Evolutionary conservation across 2,329 filamentous ascomycete species (phyloP).

Genomic region (Aspergillus tanneri): DNA sequence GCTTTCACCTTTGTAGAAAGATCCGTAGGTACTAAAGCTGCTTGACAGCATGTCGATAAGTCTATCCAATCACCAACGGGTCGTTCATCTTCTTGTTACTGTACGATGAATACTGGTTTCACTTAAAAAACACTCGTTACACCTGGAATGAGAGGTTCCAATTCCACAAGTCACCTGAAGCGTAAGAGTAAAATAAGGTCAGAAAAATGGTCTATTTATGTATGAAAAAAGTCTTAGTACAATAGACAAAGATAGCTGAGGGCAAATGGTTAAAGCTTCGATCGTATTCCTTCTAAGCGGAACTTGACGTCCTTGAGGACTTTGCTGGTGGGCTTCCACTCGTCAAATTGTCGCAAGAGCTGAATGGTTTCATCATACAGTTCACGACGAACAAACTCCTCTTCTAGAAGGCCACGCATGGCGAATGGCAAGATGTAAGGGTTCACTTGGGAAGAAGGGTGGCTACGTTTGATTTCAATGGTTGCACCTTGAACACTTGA

Average conservation of each 20-base stretch:
- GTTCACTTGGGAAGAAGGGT: slow-evolving; percentile 55
- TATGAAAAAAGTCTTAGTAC: too few species aligned
- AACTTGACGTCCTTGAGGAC: slow-evolving; percentile 95
- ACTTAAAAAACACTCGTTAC: too few species aligned
- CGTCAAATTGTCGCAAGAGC: slow-evolving; percentile 83
- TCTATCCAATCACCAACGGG: too few species aligned
- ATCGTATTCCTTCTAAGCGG: slow-evolving; percentile 84
- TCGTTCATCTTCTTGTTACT: too few species aligned
- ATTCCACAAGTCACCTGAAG: too few species aligned
- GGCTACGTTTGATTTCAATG: slow-evolving; percentile 55
- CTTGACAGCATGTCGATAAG: too few species aligned
- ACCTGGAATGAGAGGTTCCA: too few species aligned
- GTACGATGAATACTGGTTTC: too few species aligned
- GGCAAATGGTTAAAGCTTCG: slow-evolving; percentile 60
- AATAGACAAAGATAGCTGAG: not conserved
- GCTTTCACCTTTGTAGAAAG: too few species aligned
- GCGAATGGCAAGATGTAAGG: slow-evolving; percentile 94
- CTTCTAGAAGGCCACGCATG: slow-evolving; percentile 88
- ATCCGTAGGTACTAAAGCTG: too few species aligned
- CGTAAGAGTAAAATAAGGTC: too few species aligned
- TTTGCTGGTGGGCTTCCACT: slow-evolving; percentile 89
- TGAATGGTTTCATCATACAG: slow-evolving; percentile 73
- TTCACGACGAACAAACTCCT: slow-evolving; percentile 83
- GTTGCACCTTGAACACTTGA: slow-evolving; percentile 51
- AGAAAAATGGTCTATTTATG: too few species aligned